Conservation (phyloP, 148 eudicot genomes). For the Vaccinium darrowii region DNA sequence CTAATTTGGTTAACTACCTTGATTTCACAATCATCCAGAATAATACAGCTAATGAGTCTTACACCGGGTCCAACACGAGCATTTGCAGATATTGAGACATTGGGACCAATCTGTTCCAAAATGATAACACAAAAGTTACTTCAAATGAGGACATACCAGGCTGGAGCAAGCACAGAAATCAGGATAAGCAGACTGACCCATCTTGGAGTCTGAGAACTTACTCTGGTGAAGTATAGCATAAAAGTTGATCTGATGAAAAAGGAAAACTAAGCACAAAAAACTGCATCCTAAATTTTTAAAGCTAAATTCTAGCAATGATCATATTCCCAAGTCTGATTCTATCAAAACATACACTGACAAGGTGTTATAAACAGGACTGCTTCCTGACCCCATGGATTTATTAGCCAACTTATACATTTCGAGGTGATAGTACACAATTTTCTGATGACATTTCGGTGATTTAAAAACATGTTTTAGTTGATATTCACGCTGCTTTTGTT, state of each 20-base stretch:
- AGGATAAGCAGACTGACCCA: not conserved
- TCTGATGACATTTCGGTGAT: not conserved
- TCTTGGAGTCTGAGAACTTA: slow-evolving; percentile 3
- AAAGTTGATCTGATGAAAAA: not conserved
- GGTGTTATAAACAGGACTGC: not conserved
- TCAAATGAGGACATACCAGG: not conserved
- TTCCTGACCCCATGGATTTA: not conserved
- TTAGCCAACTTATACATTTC: slow-evolving; percentile 1
- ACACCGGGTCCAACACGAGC: slow-evolving; percentile 73
- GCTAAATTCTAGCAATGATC: not conserved
- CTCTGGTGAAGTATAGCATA: not conserved
- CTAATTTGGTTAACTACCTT: slow-evolving; percentile 41
- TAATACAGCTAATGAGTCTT: slow-evolving; percentile 58
- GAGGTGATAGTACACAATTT: not conserved
- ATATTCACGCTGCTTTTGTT: not conserved
- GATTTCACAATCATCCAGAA: slow-evolving; percentile 69
- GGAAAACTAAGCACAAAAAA: not conserved
- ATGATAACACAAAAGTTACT: slow-evolving; percentile 7
- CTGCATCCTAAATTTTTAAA: not conserved
- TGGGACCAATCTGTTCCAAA: slow-evolving; percentile 62
- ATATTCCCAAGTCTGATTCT: not conserved
- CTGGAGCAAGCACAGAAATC: not conserved
- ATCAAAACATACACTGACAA: not conserved
- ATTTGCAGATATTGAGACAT: slow-evolving; percentile 72
- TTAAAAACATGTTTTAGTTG: not conserved